Evolutionary conservation across 805 yeast species (phyloP), one percentile per base, ranked within the genome.

Genomic region (Cyberlindnera euphorbiiphila): DNA sequence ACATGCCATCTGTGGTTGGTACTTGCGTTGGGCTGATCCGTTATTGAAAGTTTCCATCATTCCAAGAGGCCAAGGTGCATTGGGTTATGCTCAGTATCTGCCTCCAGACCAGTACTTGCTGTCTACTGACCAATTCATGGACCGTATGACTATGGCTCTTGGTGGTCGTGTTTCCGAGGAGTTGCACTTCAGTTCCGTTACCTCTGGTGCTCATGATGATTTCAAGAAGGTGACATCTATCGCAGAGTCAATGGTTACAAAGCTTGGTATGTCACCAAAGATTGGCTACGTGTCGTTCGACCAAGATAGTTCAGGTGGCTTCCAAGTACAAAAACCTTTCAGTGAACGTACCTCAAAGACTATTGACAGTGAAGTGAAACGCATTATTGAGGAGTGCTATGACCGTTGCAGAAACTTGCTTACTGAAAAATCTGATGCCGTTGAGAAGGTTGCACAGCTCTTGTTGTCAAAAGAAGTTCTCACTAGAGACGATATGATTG

Each of bases 1-100:
- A 0, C 97, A 88, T 60, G 97, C 97, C 4, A 82, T 88, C 33
- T 85, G 96, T 63, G 97, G 96, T 16, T 89, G 96, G 97, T 86
- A 69, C 57, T 69, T 88, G 56, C 75, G 79, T 63, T 78, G 66
- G 64, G 96, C 97, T 9, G 95, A 88, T 59, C 97, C 97, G 7
- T 66, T 88, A 42, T 74, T 89, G 42, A 88, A 88, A 62, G 96
- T 88, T n/a, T 83, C 95, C 15, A 88, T 88, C 50, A 85, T 88
- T 45, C 97, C 97, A 40, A 78, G 95, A 61, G 96, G 96, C 16
- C 85, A 84, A 61, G 96, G 95, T 34, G 95, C 96, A 11, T 68
- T 88, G 39, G 97, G 97, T n/a, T 88, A 89, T 60, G 96, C 97
- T 4, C 96, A 89, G 62, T 85, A 88, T 56, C 69, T 89, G 45